Percentiles rank a stretch among this genome's conserved stretches.
Conservation (phyloP, 371 early-diverging fungal species). For the Dichotomocladium elegans region DNA sequence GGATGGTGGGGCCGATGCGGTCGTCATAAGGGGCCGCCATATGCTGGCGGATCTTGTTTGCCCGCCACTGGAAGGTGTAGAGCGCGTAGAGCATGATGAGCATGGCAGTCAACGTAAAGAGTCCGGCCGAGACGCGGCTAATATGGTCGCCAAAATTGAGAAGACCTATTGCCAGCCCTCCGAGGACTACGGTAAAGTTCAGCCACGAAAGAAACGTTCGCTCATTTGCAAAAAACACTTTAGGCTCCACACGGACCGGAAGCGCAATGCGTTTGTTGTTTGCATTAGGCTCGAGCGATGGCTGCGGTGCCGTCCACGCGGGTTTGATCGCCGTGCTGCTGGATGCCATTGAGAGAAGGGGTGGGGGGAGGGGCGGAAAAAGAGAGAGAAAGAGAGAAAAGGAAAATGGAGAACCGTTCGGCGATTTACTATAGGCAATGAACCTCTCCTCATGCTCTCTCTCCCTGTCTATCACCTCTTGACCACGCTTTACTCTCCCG, state of each 20-base stretch:
- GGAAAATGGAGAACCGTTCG: neutral
- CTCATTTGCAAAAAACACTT: conserved; percentile 98
- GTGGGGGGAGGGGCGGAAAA: neutral
- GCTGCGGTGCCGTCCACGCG: neutral
- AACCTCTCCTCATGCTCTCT: no score
- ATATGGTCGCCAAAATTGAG: conserved; percentile 73
- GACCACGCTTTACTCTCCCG: no score
- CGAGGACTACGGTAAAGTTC: conserved; percentile 63
- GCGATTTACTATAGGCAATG: no score
- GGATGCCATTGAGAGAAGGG: neutral
- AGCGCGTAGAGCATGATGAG: conserved; percentile 69
- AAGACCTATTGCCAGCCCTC: conserved; percentile 65
- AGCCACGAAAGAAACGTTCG: conserved; percentile 89
- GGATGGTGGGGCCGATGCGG: conserved; percentile 42
- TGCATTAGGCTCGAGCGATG: conserved; percentile 13
- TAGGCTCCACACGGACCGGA: conserved; percentile 90
- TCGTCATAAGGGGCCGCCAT: conserved; percentile 53
- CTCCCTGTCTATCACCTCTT: no score
- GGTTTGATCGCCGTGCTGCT: neutral
- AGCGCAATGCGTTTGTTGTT: conserved; percentile 57
- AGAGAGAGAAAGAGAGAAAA: neutral
- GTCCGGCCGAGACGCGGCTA: conserved; percentile 59
- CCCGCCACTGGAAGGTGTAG: conserved; percentile 78
- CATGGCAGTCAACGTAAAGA: conserved; percentile 71
- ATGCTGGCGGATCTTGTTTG: conserved; percentile 48